Base-by-base conservation (phyloP, 495 filamentous ascomycete genomes). In the Podospora tetraspora region DNA sequence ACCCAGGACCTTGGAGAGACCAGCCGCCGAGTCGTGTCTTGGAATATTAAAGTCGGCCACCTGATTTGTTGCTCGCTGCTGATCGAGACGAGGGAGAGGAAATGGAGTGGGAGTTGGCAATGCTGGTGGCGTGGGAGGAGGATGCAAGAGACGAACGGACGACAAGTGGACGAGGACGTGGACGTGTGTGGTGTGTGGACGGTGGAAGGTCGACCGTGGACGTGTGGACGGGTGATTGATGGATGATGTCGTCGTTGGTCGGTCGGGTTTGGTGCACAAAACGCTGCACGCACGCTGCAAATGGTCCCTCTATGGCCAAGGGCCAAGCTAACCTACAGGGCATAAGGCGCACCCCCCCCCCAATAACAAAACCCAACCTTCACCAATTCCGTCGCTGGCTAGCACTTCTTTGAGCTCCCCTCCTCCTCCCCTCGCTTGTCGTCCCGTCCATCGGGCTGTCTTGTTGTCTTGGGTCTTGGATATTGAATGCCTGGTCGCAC, bases 231-330 rank as follows among this genome's bases (percentile, higher is more conserved):
- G 68, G 61, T 69, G 64, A 62, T 64, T 68, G 69, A 71, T 66
- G 69, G 71, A 71, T 74, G 70, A 72, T 74, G 72, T 74, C 71
- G 72, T 74, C 71, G 72, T 72, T 72, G 68, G 70, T 69, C 62
- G 68, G 70, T 67, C 62, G 56, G 59, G 59, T 63, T 43, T 29
- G 60, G 66, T 21, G 32, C 60, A 68, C 27, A 21, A 6, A 52
- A n/a, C 34, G 34, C 43, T 52, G 43, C 16, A 52, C 6, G 43
- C 16, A 52, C 6, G 16, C 43, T 52, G 43, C 43, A 52, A 52
- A 52, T 19, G 43, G 43, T 19, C 16, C 43, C 19, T n/a, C 8
- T 52, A 52, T 16, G 43, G 43, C 43, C 43, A 19, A 43, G 37
- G 37, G 13, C 30, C 37, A n/a, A 7, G 43, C 43, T 52, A 52